Conservation (phyloP, 2,329 filamentous ascomycete genomes). For the Phialophora tarda region DNA sequence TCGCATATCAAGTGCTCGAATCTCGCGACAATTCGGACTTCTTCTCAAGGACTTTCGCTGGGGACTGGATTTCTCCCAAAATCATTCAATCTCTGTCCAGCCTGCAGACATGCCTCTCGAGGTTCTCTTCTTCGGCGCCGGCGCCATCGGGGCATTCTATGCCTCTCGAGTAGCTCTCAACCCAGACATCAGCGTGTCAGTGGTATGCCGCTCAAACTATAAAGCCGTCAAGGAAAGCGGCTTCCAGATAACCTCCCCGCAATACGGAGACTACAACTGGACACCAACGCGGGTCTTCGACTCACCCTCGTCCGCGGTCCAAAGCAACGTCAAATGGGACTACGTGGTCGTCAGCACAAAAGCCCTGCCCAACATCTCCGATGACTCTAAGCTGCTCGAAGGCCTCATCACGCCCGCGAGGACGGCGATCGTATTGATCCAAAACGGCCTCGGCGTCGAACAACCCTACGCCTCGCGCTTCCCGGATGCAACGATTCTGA, state of each 20-base stretch:
- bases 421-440: constrained; percentile 67
- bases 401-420: constrained; percentile 63
- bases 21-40: not conserved
- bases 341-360: constrained; percentile 74
- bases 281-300: constrained; percentile 66
- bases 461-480: constrained; percentile 68
- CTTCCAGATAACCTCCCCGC: constrained; percentile 68
- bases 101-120: constrained; percentile 31
- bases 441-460: constrained; percentile 74
- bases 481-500: constrained; percentile 65
- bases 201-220: constrained; percentile 77
- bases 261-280: constrained; percentile 72
- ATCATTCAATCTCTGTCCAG: not conserved
- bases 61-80: constrained; percentile 6
- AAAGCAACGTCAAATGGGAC: constrained; percentile 59
- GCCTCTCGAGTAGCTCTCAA: constrained; percentile 37
- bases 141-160: constrained; percentile 41
- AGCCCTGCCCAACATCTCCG: constrained; percentile 69
- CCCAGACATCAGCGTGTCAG: constrained; percentile 63
- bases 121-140: constrained; percentile 40
- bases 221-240: constrained; percentile 64
- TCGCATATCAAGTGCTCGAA: not conserved
- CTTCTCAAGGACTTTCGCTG: not conserved
- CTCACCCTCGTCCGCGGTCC: constrained; percentile 62
- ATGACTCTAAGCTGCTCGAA: constrained; percentile 66